Base-by-base conservation (phyloP, 129 eudicot species). In the Arctium minus region DNA sequence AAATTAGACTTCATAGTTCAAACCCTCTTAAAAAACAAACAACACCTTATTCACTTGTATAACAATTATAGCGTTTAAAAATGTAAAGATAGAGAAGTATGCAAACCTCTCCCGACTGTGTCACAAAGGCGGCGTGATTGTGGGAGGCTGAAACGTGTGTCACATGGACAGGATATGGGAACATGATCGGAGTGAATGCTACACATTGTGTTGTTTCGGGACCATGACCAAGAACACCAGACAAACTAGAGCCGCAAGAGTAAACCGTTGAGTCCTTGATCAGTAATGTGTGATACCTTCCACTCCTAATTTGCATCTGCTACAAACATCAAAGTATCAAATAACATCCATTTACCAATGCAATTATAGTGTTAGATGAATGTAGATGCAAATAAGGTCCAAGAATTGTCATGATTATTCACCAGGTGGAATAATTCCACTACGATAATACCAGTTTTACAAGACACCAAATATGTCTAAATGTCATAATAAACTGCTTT, bases 221-320 rank as follows among this genome's bases (percentile, higher is more conserved):
- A 33, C 98, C 99, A 86, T 93, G 99, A 82, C 99, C 99, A 90
- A 96, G 99, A 86, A 96, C 98, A 75, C 99, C 99, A 83, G 95
- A 93, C 81, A 96, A 82, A 87, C 98, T 90, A 36, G 99, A 93
- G 81, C 99, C 99, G 79, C 98, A 96, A 17, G 99, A 96, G 86
- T 93, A 96, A 29, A 85, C 92, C 10, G 78, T 84, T 31, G 93
- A 91, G 85, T 92, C 92, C 36, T 89, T 90, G 79, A 93, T 85
- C 81, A 96, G 83, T 85, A 96, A 82, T 27, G 99, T 96, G 85
- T 96, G 99, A 89, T 96, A 91, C 76, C 92, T 96, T 75, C 99
- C 99, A 8, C 93, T 86, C 84, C 90, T 93, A 78, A 96, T 96
- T 85, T 96, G 98, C 99, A 93, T 96, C 98, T 89, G 92, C 86